Percentiles rank a stretch among this genome's conserved stretches.
Evolutionary conservation across 306 rosid genomes (phyloP).

Genomic region (Prunus mume): DNA sequence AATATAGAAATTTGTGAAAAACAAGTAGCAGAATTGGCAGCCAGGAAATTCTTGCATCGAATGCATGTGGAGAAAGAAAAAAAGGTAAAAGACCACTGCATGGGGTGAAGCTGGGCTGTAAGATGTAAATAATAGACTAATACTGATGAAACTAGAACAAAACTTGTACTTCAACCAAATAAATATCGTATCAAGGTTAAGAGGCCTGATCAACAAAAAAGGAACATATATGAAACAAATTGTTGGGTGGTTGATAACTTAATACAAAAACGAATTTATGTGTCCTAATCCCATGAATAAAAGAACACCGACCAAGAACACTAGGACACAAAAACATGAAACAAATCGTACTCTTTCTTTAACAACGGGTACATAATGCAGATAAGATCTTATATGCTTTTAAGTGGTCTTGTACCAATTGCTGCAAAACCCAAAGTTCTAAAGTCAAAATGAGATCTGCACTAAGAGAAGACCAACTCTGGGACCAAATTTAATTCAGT

Average conservation of each 20-base stretch:
- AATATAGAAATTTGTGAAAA: background rate
- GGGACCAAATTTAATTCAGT: background rate
- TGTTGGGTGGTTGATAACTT: background rate
- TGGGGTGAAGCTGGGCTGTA: background rate
- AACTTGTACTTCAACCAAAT: background rate
- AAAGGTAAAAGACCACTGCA: background rate
- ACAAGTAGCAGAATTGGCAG: background rate
- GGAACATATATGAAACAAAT: background rate
- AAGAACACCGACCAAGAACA: background rate
- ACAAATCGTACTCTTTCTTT: background rate
- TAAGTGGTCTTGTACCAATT: background rate
- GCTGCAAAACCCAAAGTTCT: background rate
- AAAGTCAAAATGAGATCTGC: background rate
- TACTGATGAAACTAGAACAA: background rate
- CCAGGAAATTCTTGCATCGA: background rate
- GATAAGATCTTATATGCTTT: background rate
- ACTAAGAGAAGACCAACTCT: background rate
- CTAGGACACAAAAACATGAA: background rate
- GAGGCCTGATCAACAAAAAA: background rate
- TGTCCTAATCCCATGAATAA: background rate
- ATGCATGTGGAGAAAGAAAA: background rate
- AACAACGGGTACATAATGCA: background rate
- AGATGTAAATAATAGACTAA: background rate
- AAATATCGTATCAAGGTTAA: background rate
- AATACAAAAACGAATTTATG: too few species aligned